Evolutionary conservation across 2,329 filamentous ascomycete genomes (phyloP).

Genomic region (Pyricularia pennisetigena): DNA sequence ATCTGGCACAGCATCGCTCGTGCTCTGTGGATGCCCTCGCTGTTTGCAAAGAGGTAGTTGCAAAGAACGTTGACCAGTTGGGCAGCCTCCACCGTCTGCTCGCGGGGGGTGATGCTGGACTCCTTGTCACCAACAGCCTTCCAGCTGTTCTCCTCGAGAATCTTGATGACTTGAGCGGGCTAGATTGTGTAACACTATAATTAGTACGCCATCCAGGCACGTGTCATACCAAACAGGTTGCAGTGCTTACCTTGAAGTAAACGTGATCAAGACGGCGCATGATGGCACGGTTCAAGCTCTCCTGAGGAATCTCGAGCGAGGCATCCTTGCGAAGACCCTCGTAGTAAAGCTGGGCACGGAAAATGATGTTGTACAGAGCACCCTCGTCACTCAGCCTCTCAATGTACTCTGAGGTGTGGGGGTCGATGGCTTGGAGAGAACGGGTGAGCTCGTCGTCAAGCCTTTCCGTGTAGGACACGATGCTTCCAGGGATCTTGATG

Average conservation of each 20-base stretch:
- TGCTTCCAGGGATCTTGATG: conserved; percentile 85
- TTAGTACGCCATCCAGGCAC: not conserved
- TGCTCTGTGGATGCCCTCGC: conserved; percentile 90
- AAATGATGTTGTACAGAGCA: conserved; percentile 82
- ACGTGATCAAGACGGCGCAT: conserved; percentile 94
- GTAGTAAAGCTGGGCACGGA: conserved; percentile 80
- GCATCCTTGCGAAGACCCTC: conserved; percentile 66
- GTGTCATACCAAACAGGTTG: not conserved
- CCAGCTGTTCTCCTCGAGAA: conserved; percentile 92
- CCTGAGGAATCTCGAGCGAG: conserved; percentile 66
- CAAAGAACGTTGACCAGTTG: conserved; percentile 78
- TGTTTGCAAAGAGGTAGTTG: conserved; percentile 90
- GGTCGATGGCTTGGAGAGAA: conserved; percentile 95
- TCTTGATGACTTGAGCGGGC: conserved; percentile 85
- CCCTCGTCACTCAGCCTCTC: conserved; percentile 89
- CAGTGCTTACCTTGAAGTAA: conserved; percentile 76
- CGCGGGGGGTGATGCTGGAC: conserved; percentile 72
- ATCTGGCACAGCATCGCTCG: conserved; percentile 98
- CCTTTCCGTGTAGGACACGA: conserved; percentile 89
- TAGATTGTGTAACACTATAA: conserved; percentile 18
- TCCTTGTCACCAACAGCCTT: conserved; percentile 62
- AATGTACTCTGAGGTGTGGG: conserved; percentile 97
- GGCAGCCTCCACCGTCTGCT: conserved; percentile 56
- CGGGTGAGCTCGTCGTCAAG: conserved; percentile 95
- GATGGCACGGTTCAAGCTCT: conserved; percentile 82